Evolutionary conservation across 2,329 filamentous ascomycete species (phyloP), one percentile per base, ranked within the genome.

Genomic region (Pseudogymnoascus sp.): DNA sequence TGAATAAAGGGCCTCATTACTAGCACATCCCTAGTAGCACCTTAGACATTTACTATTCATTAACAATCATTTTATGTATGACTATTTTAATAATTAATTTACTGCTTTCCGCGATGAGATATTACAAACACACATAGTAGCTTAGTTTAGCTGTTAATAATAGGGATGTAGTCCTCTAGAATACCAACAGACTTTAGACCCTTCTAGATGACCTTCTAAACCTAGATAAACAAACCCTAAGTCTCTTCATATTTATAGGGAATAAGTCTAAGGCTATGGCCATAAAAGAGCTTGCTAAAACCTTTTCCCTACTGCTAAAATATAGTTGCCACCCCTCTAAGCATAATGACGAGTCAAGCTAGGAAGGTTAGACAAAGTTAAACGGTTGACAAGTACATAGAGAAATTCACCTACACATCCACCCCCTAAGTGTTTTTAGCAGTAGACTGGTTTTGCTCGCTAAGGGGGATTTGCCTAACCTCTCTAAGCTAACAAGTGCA

Each of bases 101-200:
- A 39, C 37, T 4, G 37, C 37, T 39, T 39, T 39, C 37, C 13
- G 37, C 37, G n/a, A 68, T 68, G 62, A 62, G 63, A 34, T 68
- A 68, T 60, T 68, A 61, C 51, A 68, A 68, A 48, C 64, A 68
- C 63, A 68, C 62, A 36, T 61, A 68, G 37, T 68, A 62, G 64
- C 64, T 68, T 37, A 43, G 64, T 31, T 65, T 68, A 60, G 37
- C 37, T 39, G 54, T 39, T 11, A 65, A 63, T 37, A 43, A 67
- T 61, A 61, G 63, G 25, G 61, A 67, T 54, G 60, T 67, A 41
- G 16, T 64, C 41, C 61, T 68, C 36, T 51, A 67, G 36, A 65
- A 57, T 36, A 67, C 67, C 23, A 62, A 68, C 60, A 65, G 65
- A 63, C 65, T 67, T 37, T 37, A 67, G 11, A 68, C 62, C 11